phyloP scores from a whole-genome alignment of 2,329 filamentous ascomycete species.

The Phoma sp. region DNA sequence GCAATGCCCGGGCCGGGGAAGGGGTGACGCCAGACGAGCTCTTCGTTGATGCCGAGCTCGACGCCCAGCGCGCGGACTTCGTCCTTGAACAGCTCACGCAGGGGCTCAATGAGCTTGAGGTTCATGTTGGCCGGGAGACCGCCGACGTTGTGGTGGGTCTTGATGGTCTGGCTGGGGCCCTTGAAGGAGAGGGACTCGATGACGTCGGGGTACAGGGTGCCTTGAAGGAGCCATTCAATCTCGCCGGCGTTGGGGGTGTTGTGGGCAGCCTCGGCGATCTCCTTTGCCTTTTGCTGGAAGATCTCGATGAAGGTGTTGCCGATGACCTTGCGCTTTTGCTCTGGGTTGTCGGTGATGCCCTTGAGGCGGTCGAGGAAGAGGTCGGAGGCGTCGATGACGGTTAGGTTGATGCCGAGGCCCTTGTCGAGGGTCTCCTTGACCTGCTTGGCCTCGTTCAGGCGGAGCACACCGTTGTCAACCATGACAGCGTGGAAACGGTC shows the following conservation, averaged over 20 bases:
- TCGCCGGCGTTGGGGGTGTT: constrained; percentile 73
- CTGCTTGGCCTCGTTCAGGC: constrained; percentile 81
- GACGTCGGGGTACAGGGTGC: constrained; percentile 80
- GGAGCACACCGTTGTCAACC: constrained; percentile 85
- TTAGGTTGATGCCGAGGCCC: constrained; percentile 88
- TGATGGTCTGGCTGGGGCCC: constrained; percentile 74
- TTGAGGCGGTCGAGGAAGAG: constrained; percentile 78
- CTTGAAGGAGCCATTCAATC: constrained; percentile 87
- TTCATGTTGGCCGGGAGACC: constrained; percentile 69
- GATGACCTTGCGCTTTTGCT: constrained; percentile 91
- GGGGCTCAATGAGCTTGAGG: constrained; percentile 78
- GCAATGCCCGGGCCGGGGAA: constrained; percentile 80
- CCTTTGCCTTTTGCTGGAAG: constrained; percentile 80
- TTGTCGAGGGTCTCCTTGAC: constrained; percentile 81
- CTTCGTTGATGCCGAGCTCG: constrained; percentile 72
- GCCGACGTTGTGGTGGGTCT: constrained; percentile 77
- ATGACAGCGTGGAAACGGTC: constrained; percentile 85
- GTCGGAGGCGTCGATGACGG: constrained; percentile 80
- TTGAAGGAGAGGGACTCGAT: constrained; percentile 77
- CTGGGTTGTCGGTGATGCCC: constrained; percentile 77
- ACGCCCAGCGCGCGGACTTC: constrained; percentile 76
- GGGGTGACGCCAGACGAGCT: constrained; percentile 80
- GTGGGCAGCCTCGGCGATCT: constrained; percentile 75
- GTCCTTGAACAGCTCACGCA: constrained; percentile 84
- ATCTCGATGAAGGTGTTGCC: constrained; percentile 81